A percentile compares a stretch with the other conserved stretches of the same genome.
Conservation (phyloP, 2,329 filamentous ascomycete species). For the Calonectria hongkongensis region DNA sequence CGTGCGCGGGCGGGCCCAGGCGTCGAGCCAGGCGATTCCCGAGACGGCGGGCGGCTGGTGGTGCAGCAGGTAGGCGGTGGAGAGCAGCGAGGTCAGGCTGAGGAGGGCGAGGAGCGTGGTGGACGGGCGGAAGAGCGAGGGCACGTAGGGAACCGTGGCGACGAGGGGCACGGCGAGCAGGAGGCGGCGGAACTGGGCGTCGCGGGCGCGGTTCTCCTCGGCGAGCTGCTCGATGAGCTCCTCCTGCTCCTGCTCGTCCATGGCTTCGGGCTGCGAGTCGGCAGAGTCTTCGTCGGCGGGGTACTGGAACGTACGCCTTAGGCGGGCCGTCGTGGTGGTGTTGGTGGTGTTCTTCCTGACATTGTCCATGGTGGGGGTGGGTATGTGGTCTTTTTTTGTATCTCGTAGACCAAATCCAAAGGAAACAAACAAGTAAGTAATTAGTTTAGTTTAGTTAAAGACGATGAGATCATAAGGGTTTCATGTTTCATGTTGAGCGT, state of each 20-base stretch:
- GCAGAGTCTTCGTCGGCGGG: slow-evolving; percentile 73
- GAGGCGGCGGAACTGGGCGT: slow-evolving; percentile 73
- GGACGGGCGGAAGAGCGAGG: slow-evolving; percentile 59
- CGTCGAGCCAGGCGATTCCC: slow-evolving; percentile 71
- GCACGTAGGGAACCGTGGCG: slow-evolving; percentile 72
- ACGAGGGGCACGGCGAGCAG: slow-evolving; percentile 78
- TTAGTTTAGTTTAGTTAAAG: no score
- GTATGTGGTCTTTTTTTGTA: not conserved
- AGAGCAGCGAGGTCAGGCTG: slow-evolving; percentile 77
- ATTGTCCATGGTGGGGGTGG: slow-evolving; percentile 49
- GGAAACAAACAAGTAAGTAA: no score
- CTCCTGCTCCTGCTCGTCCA: slow-evolving; percentile 88
- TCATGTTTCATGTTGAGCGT: slow-evolving; percentile 30
- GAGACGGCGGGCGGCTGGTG: slow-evolving; percentile 73
- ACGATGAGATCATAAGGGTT: not conserved
- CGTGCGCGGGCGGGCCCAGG: slow-evolving; percentile 59
- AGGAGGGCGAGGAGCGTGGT: slow-evolving; percentile 71
- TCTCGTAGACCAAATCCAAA: no score
- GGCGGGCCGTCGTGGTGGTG: slow-evolving; percentile 68
- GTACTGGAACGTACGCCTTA: slow-evolving; percentile 87
- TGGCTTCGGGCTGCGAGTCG: slow-evolving; percentile 72
- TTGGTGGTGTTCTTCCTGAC: slow-evolving; percentile 51
- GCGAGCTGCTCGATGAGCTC: slow-evolving; percentile 74
- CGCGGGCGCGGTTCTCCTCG: slow-evolving; percentile 73
- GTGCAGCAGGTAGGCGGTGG: slow-evolving; percentile 77